Conservation (phyloP, 768 basidiomycete genomes). For the Tylopilus balloui region DNA sequence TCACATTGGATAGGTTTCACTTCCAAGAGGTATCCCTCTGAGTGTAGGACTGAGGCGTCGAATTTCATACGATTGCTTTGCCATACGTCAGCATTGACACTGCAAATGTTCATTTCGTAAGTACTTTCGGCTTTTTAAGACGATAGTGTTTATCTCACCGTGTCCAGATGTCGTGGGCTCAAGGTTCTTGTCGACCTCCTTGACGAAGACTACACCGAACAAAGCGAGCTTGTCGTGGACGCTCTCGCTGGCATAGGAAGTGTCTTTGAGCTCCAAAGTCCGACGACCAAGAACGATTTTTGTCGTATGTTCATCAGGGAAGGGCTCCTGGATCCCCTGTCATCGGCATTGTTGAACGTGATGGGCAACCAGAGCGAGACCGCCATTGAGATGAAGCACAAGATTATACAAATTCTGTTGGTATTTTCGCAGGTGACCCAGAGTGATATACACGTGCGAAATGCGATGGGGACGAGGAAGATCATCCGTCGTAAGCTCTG, state of each 20-base stretch:
- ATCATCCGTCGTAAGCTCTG: slow-evolving; percentile 75
- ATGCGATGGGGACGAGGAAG: slow-evolving; percentile 86
- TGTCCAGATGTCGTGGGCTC: slow-evolving; percentile 81
- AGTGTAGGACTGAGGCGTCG: slow-evolving; percentile 93
- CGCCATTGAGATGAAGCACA: slow-evolving; percentile 73
- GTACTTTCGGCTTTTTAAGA: slow-evolving; percentile 30
- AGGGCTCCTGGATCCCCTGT: slow-evolving; percentile 89
- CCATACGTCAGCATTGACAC: slow-evolving; percentile 85
- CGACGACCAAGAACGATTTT: slow-evolving; percentile 97
- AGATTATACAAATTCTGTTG: slow-evolving; percentile 83
- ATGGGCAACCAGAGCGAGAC: slow-evolving; percentile 67
- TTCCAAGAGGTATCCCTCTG: slow-evolving; percentile 88
- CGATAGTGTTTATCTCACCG: slow-evolving; percentile 1
- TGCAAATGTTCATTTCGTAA: slow-evolving; percentile 99
- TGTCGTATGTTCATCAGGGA: slow-evolving; percentile 98
- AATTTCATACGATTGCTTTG: slow-evolving; percentile 91
- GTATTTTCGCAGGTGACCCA: slow-evolving; percentile 98
- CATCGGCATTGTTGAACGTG: slow-evolving; percentile 84
- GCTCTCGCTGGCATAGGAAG: slow-evolving; percentile 92
- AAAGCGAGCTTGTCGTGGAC: slow-evolving; percentile 86
- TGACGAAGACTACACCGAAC: slow-evolving; percentile 92
- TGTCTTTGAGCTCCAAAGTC: slow-evolving; percentile 94
- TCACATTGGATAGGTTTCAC: slow-evolving; percentile 63
- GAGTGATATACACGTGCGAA: slow-evolving; percentile 88
- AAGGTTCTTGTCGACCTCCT: slow-evolving; percentile 93